Evolutionary conservation across 2,329 filamentous ascomycete genomes (phyloP), one percentile per base, ranked within the genome.

Genomic region (Rhynchosporium secalis): DNA sequence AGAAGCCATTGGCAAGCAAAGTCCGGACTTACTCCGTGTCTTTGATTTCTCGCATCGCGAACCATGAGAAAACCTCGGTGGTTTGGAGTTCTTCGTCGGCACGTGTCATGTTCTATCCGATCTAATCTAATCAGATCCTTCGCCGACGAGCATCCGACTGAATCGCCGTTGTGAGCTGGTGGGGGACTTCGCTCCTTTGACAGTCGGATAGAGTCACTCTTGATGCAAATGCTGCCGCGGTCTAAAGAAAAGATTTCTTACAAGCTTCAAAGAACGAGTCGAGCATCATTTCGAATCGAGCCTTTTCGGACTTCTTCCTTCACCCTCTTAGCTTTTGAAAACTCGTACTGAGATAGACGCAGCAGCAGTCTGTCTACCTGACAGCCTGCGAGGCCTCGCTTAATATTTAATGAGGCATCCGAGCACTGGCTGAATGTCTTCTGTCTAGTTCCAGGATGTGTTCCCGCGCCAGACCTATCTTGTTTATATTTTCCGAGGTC

Each of bases 61-160:
- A 20, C 20, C 20, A 20, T 1, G 20, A 20, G 20, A 20, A 20
- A 20, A 20, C 20, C 20, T 20, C 20, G 20, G 20, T 20, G 20
- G 20, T 20, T 20, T 28, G 51, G 6, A 15, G 26, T 54, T 54
- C 26, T 54, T 28, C 51, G 20, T 54, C 36, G 51, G 51, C 51
- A 54, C 36, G 13, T 40, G 36, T 41, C 51, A 41, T 40, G 36
- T 20, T 54, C 20, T 20, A 20, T 20, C 20, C 28, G 49, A 54
- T 54, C 51, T 54, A 54, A 54, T 54, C 51, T 54, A 54, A 54
- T 54, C 51, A 54, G 51, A 54, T 54, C 36, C 10, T 20, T 41
- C 33, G 9, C 4, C 13, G 33, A 29, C 12, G 20, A 54, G 51
- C 40, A 41, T 28, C 33, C 38, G 33, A 54, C 51, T 54, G 51